Evolutionary conservation across 108 stramenopile species (phyloP).

Genomic region (Tribonema minus): DNA sequence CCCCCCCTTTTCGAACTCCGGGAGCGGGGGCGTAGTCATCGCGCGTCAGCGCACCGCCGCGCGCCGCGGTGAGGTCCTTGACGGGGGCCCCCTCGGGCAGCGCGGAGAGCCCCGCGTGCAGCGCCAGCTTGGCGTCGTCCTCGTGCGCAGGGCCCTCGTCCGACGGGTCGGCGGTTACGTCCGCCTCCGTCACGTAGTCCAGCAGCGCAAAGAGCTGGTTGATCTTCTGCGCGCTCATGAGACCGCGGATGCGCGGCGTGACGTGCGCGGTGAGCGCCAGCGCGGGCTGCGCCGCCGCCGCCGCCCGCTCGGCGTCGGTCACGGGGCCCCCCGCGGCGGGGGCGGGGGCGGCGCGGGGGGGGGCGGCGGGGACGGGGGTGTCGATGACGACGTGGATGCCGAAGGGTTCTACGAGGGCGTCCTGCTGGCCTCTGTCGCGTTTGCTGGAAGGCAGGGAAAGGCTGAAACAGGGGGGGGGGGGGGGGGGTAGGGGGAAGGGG

Average conservation of each 20-base stretch:
- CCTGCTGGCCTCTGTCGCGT: background rate
- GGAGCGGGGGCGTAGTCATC: no score
- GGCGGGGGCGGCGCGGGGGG: no score
- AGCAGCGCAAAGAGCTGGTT: slow-evolving; percentile 6
- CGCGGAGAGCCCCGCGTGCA: background rate
- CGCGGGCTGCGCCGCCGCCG: background rate
- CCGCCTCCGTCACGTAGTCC: slow-evolving; percentile 37
- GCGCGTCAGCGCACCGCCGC: background rate
- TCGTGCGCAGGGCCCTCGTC: no score
- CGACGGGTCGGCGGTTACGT: no score
- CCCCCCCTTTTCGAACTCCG: no score
- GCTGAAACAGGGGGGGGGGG: no score
- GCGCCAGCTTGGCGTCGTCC: no score
- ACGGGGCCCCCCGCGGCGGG: no score
- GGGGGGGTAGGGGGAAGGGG: no score
- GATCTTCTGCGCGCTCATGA: slow-evolving; percentile 25
- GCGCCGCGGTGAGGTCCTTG: background rate
- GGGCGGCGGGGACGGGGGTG: no score
- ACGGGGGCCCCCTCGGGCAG: background rate
- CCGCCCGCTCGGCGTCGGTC: background rate
- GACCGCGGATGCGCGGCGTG: slow-evolving; percentile 2
- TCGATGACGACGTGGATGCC: slow-evolving; percentile 13
- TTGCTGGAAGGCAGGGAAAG: slow-evolving; percentile 12
- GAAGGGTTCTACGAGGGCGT: slow-evolving; percentile 33
- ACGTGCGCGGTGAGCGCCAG: slow-evolving; percentile 6